Conservation (phyloP, 2,329 filamentous ascomycete species). For the Stagonosporopsis chrysanthemi region DNA sequence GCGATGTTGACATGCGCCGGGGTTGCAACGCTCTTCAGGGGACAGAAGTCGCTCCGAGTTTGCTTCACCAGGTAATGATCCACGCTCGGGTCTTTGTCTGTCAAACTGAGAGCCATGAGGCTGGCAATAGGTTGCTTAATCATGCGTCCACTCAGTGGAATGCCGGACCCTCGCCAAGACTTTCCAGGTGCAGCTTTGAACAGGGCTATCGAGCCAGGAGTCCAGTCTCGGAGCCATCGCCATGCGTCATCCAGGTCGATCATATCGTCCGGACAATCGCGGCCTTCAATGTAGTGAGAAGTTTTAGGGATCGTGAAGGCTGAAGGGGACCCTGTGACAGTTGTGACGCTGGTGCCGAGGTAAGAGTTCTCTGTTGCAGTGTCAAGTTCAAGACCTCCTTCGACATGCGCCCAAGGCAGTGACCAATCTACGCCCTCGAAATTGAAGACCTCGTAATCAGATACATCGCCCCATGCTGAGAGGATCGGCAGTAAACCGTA, state of each 20-base stretch:
- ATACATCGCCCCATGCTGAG: conserved; percentile 23
- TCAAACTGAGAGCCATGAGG: conserved; percentile 17
- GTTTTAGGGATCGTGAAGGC: background rate
- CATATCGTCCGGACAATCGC: conserved; percentile 26
- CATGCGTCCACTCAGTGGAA: background rate
- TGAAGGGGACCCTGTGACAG: background rate
- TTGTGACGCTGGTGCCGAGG: background rate
- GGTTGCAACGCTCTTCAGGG: conserved; percentile 27
- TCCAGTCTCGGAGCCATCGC: conserved; percentile 22
- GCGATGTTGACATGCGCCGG: conserved; percentile 23
- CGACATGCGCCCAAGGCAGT: conserved; percentile 5
- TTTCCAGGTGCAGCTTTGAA: conserved; percentile 9
- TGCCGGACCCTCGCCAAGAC: background rate
- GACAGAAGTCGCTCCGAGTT: conserved; percentile 13
- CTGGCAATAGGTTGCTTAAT: conserved; percentile 23
- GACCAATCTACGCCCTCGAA: conserved; percentile 25
- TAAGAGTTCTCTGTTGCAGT: background rate
- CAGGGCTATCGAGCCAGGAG: conserved; percentile 8
- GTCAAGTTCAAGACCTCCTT: background rate
- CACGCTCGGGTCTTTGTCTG: background rate
- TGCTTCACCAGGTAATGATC: conserved; percentile 14
- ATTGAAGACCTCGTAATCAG: conserved; percentile 23
- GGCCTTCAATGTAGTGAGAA: conserved; percentile 4
- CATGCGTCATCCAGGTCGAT: conserved; percentile 28
- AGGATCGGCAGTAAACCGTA: conserved; percentile 19